Percentiles rank a stretch among this genome's conserved stretches.
phyloP scores from a whole-genome alignment of 345 rosid species.

The Schrenkiella parvula region DNA sequence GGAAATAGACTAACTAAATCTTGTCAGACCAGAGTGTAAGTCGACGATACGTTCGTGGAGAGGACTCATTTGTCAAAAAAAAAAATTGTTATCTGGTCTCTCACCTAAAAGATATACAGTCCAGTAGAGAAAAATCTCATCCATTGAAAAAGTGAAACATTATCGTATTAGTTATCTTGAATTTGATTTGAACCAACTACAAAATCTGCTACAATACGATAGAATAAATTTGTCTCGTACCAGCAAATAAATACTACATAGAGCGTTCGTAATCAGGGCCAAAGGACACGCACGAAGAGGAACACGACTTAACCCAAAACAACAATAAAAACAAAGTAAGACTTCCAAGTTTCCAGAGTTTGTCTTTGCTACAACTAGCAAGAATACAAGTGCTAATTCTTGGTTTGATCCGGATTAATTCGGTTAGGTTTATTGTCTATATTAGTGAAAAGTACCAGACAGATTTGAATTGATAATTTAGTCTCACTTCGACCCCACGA shows the following conservation, averaged over 20 bases:
- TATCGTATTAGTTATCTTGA: slow-evolving; percentile 4
- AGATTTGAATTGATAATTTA: slow-evolving; percentile 21
- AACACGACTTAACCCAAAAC: slow-evolving; percentile 23
- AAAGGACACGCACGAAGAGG: slow-evolving; percentile 29
- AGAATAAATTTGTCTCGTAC: slow-evolving; percentile 25
- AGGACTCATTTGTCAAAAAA: not conserved
- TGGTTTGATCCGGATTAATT: slow-evolving; percentile 17
- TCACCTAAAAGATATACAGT: not conserved
- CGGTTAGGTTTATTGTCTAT: slow-evolving; percentile 17
- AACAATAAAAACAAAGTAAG: slow-evolving; percentile 23
- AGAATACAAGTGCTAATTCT: slow-evolving; percentile 21
- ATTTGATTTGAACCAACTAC: slow-evolving; percentile 18
- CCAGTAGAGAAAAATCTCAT: not conserved
- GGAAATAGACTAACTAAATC: not conserved
- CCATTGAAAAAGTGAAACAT: not conserved
- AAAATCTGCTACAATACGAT: slow-evolving; percentile 24
- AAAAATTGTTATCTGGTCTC: too few relatives aligned
- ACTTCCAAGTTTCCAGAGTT: slow-evolving; percentile 21
- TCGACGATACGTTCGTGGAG: not conserved
- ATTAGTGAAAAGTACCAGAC: slow-evolving; percentile 21
- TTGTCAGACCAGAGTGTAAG: not conserved
- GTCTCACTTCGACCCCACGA: slow-evolving; percentile 26
- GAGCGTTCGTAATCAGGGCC: slow-evolving; percentile 20
- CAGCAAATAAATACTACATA: slow-evolving; percentile 9
- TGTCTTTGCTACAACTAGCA: slow-evolving; percentile 24